phyloP scores from a whole-genome alignment of 2,329 filamentous ascomycete genomes.

The Monosporascus sp. region DNA sequence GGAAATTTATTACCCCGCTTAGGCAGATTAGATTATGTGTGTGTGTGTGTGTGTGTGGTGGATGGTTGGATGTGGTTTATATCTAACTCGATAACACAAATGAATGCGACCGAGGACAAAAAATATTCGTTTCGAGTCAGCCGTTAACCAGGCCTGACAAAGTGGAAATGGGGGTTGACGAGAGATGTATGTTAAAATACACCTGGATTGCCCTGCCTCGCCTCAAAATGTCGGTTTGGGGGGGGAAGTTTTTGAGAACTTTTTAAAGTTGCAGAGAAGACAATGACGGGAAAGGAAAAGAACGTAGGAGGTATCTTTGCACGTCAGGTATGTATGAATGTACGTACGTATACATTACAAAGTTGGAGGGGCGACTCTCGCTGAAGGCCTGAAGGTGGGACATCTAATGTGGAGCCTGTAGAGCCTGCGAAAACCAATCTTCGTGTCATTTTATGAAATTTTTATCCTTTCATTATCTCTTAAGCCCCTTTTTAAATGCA shows the following conservation, averaged over 20 bases:
- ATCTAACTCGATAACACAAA: neutral
- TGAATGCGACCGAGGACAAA: neutral
- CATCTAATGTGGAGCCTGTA: neutral
- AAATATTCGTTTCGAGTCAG: neutral
- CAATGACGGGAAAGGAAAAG: too few species aligned
- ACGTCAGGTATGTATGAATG: too few species aligned
- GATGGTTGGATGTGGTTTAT: neutral
- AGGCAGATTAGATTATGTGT: neutral
- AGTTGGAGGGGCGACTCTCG: neutral
- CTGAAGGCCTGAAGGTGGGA: neutral
- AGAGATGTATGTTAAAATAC: too few species aligned
- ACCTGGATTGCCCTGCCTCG: too few species aligned
- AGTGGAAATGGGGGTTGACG: too few species aligned
- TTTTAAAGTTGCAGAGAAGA: too few species aligned
- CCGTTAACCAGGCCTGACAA: neutral
- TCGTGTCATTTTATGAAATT: neutral
- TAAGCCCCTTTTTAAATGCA: neutral
- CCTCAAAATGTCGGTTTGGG: too few species aligned
- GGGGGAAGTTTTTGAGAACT: too few species aligned
- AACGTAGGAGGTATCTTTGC: too few species aligned
- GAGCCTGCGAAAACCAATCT: neutral
- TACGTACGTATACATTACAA: neutral
- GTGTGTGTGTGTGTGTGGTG: neutral
- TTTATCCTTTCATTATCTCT: neutral
- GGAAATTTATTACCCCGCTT: neutral